Base-by-base conservation (phyloP, 1,284 basidiomycete genomes). In the Ceratobasidium theobromae region DNA sequence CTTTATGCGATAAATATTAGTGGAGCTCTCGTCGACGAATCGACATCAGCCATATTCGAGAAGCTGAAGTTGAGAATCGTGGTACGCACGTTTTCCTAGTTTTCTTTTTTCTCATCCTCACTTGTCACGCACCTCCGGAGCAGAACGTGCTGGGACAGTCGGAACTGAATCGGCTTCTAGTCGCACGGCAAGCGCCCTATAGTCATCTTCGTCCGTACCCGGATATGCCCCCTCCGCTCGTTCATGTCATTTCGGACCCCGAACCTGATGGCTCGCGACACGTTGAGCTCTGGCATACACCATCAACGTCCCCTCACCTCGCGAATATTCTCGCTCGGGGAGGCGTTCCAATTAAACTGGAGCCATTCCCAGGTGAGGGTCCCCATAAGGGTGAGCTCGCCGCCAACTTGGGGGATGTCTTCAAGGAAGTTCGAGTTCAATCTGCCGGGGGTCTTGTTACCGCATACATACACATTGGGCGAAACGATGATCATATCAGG, bases 121-220 rank as follows among this genome's bases (percentile, higher is more conserved):
- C 23, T 32, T 16, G 33, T 32, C 4, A 16, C 18, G 51, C 18
- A 25, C 30, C 28, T n/a, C n/a, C n/a, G n/a, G n/a, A n/a, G 8
- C 48, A 54, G 53, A 54, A 54, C 53, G n/a, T 54, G 25, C 40
- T 38, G 2, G 53, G 53, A 14, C 33, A 3, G 14, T 54, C 53
- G 8, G 53, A 54, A 23, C 33, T 54, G 2, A 14, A 18, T 12
- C 6, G 23, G 4, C n/a, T 54, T 3, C n/a, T 54, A 9, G 21
- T 8, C 4, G 53, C 53, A 12, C 18, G 18, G n/a, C 30, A 23
- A 32, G 4, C 53, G 11, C 53, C 53, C 5, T 38, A 54, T 23
- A 54, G 9, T n/a, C 30, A 54, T 38, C 23, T 54, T 8, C 49
- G 49, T n/a, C 49, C 49, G 9, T 27, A 8, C 25, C 49, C 49